phyloP scores from a whole-genome alignment of 306 rosid genomes.

The Castanospermum australe region DNA sequence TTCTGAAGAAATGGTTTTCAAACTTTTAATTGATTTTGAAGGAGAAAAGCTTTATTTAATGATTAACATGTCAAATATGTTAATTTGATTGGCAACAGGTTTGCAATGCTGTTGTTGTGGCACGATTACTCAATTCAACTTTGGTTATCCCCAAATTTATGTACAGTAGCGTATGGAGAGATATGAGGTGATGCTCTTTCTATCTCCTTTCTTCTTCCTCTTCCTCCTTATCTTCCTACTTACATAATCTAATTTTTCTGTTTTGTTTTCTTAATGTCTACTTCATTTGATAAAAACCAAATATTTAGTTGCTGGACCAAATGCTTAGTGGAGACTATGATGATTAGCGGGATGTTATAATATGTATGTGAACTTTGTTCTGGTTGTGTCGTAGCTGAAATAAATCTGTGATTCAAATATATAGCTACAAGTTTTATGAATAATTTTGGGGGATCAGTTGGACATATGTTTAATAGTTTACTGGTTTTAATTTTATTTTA shows the following conservation, averaged over 20 bases:
- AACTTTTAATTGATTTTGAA: conserved; percentile 14
- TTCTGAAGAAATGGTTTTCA: conserved; percentile 16
- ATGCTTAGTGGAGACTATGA: neutral
- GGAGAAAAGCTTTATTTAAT: conserved; percentile 6
- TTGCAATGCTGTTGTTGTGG: conserved; percentile 87
- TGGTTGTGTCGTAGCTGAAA: neutral
- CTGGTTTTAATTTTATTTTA: neutral
- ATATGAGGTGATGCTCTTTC: conserved; percentile 69
- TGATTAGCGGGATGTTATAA: conserved; percentile 8
- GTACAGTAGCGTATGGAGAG: conserved; percentile 94
- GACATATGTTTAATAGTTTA: neutral
- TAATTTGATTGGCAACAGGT: conserved; percentile 57
- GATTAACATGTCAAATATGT: neutral
- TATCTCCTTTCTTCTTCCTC: conserved; percentile 14
- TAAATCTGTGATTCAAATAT: neutral
- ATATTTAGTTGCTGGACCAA: conserved; percentile 10
- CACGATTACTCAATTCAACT: conserved; percentile 80
- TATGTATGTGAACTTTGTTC: neutral
- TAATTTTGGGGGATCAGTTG: neutral
- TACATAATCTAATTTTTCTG: neutral
- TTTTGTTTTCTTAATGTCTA: conserved; percentile 7
- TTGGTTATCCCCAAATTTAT: conserved; percentile 85
- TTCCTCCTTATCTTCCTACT: neutral
- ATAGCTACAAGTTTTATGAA: conserved; percentile 17
- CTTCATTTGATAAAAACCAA: neutral